A percentile compares a stretch with the other conserved stretches of the same genome.
These are phyloP conservation scores for Colletotrichum limetticola DNA, from an alignment of 2,329 filamentous ascomycete genomes.

Conservation along the genomic window DNA sequence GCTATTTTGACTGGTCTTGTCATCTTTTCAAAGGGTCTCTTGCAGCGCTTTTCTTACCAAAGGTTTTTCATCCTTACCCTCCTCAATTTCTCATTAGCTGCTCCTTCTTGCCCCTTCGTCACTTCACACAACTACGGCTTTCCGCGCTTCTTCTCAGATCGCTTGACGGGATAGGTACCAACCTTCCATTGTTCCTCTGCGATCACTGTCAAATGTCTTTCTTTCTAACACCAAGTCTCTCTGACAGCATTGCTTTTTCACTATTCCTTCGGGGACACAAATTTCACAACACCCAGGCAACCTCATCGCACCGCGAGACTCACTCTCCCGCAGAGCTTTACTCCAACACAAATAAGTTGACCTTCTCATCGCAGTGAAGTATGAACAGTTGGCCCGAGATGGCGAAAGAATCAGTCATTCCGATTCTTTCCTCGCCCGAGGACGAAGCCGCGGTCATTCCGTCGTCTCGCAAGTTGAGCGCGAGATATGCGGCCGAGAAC, in stretches of 20 bases:
- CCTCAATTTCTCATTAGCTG: not conserved
- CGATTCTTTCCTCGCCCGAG: not conserved
- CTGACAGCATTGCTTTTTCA: too few relatives aligned
- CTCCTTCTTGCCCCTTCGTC: not conserved
- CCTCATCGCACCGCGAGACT: too few relatives aligned
- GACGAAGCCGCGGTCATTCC: not conserved
- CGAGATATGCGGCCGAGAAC: not conserved
- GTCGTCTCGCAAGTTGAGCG: not conserved
- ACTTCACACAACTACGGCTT: not conserved
- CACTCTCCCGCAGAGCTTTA: too few relatives aligned
- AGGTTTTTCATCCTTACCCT: not conserved
- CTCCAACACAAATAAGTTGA: too few relatives aligned
- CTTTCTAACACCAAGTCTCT: not conserved
- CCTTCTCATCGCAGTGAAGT: too few relatives aligned
- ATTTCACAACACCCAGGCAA: too few relatives aligned
- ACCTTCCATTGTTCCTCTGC: fast-evolving
- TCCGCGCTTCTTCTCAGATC: not conserved
- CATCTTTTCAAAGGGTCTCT: not conserved
- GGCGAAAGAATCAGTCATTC: not conserved
- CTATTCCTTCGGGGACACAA: too few relatives aligned
- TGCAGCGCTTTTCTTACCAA: not conserved
- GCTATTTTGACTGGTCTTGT: too few relatives aligned
- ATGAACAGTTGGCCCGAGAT: not conserved
- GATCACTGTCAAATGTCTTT: not conserved
- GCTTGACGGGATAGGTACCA: not conserved